Base-by-base conservation (phyloP, 164 flowering plant genomes). In the Aristolochia contorta region DNA sequence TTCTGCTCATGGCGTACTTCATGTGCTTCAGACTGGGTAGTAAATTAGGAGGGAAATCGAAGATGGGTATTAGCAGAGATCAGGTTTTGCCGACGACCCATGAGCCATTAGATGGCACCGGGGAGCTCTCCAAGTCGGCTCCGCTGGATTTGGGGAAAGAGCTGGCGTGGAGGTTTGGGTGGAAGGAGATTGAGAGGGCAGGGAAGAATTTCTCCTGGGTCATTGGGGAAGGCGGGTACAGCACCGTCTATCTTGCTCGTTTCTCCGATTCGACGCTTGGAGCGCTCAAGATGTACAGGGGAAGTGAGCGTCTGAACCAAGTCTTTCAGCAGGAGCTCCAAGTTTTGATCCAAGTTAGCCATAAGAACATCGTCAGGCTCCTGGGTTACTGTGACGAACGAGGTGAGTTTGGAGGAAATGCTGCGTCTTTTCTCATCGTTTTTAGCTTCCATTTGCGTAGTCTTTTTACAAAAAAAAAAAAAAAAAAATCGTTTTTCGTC, bases 221-320 rank as follows among this genome's bases (percentile, higher is more conserved):
- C 46, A 72, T 86, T 56, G 96, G 89, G 0, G 74, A 77, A 20
- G 96, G 96, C 2, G 96, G 96, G 12, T 89, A 72, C 50, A 86
- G 94, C 56, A 84, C 78, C 0, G 88, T 89, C 4, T 89, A 86
- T 67, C 68, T 82, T 16, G 91, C 74, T 58, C 63, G 47, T 12
- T 63, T 79, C 50, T 58, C 71, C 2, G 75, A 71, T 48, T 74
- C 77, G 0, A n/a, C 54, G 8, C 61, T 65, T 2, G 86, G 76
- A 1, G 96, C 93, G 1, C 56, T 86, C 24, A 86, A 89, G 78
- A 54, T 86, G 47, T 79, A 74, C 25, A 24, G 62, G 18, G 62
- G 70, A 30, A 80, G 85, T 41, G 82, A 84, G 60, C 81, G 87
- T 27, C 81, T 86, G 24, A 59, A 71, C 53, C 74, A 66, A 14